These are phyloP conservation scores for Decorospora gaudefroyi DNA, from an alignment of 2,329 filamentous ascomycete species.

Conservation along the genomic window DNA sequence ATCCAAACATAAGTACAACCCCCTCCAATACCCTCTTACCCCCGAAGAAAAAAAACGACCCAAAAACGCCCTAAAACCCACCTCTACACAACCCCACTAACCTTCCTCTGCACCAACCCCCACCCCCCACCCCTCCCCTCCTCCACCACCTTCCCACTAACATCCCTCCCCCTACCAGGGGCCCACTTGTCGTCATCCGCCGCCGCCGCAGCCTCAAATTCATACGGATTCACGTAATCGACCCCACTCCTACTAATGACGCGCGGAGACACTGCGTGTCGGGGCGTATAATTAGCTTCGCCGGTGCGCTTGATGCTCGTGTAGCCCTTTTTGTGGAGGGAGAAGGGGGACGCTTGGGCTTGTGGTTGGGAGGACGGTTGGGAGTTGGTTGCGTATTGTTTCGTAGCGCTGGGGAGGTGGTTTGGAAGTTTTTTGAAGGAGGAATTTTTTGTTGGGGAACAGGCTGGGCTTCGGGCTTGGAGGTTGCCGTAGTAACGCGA, in stretches of 20 bases:
- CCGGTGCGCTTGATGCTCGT: conserved; percentile 41
- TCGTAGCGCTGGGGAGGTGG: conserved; percentile 34
- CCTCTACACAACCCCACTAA: conserved; percentile 46
- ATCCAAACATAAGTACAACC: no score
- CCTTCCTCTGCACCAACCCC: conserved; percentile 47
- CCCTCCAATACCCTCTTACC: no score
- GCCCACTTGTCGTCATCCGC: conserved; percentile 8
- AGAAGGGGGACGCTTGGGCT: conserved; percentile 34
- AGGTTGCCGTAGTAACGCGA: conserved; percentile 55
- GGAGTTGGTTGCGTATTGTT: conserved; percentile 39
- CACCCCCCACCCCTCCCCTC: conserved; percentile 62
- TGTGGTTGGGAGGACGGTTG: conserved; percentile 16
- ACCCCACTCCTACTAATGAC: conserved; percentile 55
- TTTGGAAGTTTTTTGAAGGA: conserved; percentile 25
- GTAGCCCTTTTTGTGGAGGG: conserved; percentile 41
- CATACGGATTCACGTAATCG: conserved; percentile 50
- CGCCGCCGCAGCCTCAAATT: conserved; percentile 42
- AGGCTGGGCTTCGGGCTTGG: conserved; percentile 48
- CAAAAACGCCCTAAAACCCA: no score
- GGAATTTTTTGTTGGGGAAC: conserved; percentile 31
- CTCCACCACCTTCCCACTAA: conserved; percentile 74
- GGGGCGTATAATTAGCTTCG: conserved; percentile 36
- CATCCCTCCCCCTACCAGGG: conserved; percentile 57
- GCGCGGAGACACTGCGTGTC: conserved; percentile 45
- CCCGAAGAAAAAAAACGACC: no score